Percentiles rank a stretch among this genome's conserved stretches.
phyloP scores from a whole-genome alignment of 2,329 filamentous ascomycete species.

The Knoxdaviesia capensis region DNA sequence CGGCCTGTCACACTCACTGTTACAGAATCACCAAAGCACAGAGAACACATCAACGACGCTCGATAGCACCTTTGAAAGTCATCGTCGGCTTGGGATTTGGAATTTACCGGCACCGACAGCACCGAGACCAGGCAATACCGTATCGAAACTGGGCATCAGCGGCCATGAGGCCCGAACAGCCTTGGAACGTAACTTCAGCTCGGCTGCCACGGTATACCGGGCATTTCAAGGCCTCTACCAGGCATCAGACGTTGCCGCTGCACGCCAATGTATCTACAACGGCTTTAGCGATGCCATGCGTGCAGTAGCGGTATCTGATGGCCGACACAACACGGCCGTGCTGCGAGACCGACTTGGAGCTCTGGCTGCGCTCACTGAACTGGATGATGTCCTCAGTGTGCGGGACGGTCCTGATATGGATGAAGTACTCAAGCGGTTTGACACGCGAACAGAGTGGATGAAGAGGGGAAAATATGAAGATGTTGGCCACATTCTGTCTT shows the following conservation, averaged over 20 bases:
- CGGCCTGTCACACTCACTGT: slow-evolving; percentile 64
- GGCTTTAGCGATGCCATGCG: slow-evolving; percentile 41
- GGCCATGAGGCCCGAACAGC: no score
- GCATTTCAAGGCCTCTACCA: slow-evolving; percentile 62
- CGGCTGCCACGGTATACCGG: slow-evolving; percentile 55
- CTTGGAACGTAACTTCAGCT: slow-evolving; percentile 24
- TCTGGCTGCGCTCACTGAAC: slow-evolving; percentile 57
- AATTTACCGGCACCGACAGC: slow-evolving; percentile 57
- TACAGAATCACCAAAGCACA: slow-evolving; percentile 44
- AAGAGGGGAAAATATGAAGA: slow-evolving; percentile 59
- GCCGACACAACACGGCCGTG: slow-evolving; percentile 22
- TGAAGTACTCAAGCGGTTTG: slow-evolving; percentile 41
- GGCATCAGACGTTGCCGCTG: slow-evolving; percentile 31
- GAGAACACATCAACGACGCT: slow-evolving; percentile 37
- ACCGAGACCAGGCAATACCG: no score
- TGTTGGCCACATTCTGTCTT: slow-evolving; percentile 62
- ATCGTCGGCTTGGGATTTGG: slow-evolving; percentile 76
- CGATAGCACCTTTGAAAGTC: slow-evolving; percentile 59
- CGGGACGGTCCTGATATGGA: slow-evolving; percentile 38
- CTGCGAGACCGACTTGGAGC: slow-evolving; percentile 37
- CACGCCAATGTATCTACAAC: slow-evolving; percentile 38
- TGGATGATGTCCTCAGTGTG: slow-evolving; percentile 55
- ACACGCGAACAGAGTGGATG: slow-evolving; percentile 57
- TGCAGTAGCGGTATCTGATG: slow-evolving; percentile 25
- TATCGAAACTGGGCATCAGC: no score